Evolutionary conservation across 2,329 filamentous ascomycete species (phyloP).

Genomic region (Juglanconis oblonga): DNA sequence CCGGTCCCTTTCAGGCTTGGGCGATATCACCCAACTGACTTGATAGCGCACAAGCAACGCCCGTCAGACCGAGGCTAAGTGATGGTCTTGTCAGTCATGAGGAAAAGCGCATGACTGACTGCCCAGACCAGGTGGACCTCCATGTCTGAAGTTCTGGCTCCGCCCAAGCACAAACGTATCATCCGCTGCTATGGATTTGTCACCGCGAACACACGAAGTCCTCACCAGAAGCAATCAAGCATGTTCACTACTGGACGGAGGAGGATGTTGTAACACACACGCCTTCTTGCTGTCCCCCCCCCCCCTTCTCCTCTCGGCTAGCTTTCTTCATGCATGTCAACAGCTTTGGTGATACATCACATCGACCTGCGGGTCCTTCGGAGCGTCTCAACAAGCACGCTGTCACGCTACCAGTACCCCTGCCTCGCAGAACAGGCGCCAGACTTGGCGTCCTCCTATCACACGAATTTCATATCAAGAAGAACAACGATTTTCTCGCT

Average conservation of each 20-base stretch:
- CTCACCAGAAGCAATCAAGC: not conserved
- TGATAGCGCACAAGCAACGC: not conserved
- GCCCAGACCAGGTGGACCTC: not conserved
- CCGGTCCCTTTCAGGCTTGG: not conserved
- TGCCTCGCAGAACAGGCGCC: not conserved
- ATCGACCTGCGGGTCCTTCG: constrained; percentile 48
- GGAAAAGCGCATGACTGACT: not conserved
- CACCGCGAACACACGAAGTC: not conserved
- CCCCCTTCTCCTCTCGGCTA: constrained; percentile 19
- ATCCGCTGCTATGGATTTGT: too few species aligned
- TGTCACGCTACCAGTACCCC: not conserved
- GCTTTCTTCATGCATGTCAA: constrained; percentile 4
- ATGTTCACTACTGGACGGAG: not conserved
- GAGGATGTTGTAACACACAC: not conserved
- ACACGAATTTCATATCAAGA: too few species aligned
- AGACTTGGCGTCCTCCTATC: not conserved
- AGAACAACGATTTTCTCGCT: not conserved
- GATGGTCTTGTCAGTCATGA: not conserved
- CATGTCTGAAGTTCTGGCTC: not conserved
- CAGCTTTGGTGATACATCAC: constrained; percentile 30
- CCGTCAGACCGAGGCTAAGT: not conserved
- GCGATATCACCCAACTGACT: constrained; percentile 12
- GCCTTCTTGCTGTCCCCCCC: not conserved
- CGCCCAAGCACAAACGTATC: too few species aligned
- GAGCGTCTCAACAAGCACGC: constrained; percentile 37